A percentile compares a stretch with the other conserved stretches of the same genome.
Evolutionary conservation across 2,329 filamentous ascomycete genomes (phyloP).

Genomic region (Aureobasidium sp.): DNA sequence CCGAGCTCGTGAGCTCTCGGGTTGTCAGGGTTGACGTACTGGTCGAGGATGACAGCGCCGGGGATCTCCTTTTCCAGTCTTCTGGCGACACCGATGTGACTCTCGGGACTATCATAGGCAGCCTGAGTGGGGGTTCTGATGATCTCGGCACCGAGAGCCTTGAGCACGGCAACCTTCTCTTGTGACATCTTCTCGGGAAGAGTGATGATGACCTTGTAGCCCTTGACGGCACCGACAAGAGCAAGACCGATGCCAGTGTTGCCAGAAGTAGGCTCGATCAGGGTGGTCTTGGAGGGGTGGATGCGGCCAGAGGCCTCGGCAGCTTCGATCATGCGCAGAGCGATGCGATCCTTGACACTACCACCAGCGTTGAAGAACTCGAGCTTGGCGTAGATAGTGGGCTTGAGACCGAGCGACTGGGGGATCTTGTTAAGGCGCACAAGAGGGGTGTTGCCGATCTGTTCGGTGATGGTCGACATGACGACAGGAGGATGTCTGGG

Average conservation of each 20-base stretch:
- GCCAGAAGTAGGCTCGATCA: slow-evolving; percentile 96
- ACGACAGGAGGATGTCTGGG: slow-evolving; percentile 46
- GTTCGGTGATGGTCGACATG: slow-evolving; percentile 64
- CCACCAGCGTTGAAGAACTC: slow-evolving; percentile 56
- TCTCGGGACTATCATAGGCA: slow-evolving; percentile 89
- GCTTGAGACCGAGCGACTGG: slow-evolving; percentile 80
- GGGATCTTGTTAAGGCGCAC: slow-evolving; percentile 90
- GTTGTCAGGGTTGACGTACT: slow-evolving; percentile 89
- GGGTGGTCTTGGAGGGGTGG: slow-evolving; percentile 81
- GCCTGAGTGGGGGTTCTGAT: slow-evolving; percentile 95
- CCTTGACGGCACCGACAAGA: slow-evolving; percentile 89
- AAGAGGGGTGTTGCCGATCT: slow-evolving; percentile 64
- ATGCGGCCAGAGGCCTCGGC: slow-evolving; percentile 87
- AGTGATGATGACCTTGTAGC: slow-evolving; percentile 97
- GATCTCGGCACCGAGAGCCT: slow-evolving; percentile 90
- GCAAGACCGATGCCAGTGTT: slow-evolving; percentile 97
- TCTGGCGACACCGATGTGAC: slow-evolving; percentile 89
- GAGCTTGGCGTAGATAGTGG: slow-evolving; percentile 35
- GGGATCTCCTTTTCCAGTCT: slow-evolving; percentile 91
- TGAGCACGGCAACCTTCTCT: slow-evolving; percentile 92
- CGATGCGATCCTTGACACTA: slow-evolving; percentile 89
- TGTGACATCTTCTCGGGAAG: slow-evolving; percentile 99
- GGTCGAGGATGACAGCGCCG: slow-evolving; percentile 93
- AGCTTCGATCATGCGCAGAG: slow-evolving; percentile 93
- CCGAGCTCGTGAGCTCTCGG: slow-evolving; percentile 88